phyloP scores from a whole-genome alignment of 371 early-diverging fungal genomes.

The Coemansia sp. region DNA sequence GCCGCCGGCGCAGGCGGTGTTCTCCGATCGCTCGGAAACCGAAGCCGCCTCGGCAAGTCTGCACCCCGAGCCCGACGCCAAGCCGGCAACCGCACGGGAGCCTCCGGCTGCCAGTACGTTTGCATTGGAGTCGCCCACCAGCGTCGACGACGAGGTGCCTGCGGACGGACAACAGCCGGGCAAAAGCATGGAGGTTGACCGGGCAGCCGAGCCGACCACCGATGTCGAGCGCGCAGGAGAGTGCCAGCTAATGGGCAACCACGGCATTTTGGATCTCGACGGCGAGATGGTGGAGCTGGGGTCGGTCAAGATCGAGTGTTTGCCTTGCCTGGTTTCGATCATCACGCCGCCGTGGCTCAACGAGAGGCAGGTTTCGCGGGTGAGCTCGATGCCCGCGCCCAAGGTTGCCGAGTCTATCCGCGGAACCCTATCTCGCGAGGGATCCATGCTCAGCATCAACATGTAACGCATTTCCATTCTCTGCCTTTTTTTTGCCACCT shows the following conservation, averaged over 20 bases:
- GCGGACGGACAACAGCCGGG: background rate
- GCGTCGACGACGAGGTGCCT: background rate
- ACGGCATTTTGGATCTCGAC: slow-evolving; percentile 57
- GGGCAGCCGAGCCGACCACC: background rate
- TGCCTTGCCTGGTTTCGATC: slow-evolving; percentile 51
- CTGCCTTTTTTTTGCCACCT: background rate
- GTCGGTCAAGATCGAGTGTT: slow-evolving; percentile 56
- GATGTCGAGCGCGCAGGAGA: slow-evolving; percentile 9
- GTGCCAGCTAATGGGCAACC: slow-evolving; percentile 36
- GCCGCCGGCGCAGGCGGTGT: slow-evolving; percentile 30
- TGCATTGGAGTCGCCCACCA: background rate
- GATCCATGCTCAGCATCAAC: slow-evolving; percentile 41
- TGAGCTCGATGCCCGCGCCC: slow-evolving; percentile 19
- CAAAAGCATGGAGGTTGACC: background rate
- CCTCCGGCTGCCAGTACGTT: background rate
- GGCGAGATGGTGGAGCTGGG: slow-evolving; percentile 57
- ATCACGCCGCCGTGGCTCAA: slow-evolving; percentile 58
- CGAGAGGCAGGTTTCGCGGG: slow-evolving; percentile 28
- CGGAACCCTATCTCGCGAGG: slow-evolving; percentile 40
- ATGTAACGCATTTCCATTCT: slow-evolving; percentile 7
- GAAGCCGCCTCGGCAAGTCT: slow-evolving; percentile 19
- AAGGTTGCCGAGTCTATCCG: slow-evolving; percentile 30
- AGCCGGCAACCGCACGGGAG: background rate
- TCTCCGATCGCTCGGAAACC: slow-evolving; percentile 39
- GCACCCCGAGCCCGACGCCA: background rate